A percentile compares a stretch with the other conserved stretches of the same genome.
phyloP scores from a whole-genome alignment of 257 asterid genomes.

The Nicotiana tabacum region DNA sequence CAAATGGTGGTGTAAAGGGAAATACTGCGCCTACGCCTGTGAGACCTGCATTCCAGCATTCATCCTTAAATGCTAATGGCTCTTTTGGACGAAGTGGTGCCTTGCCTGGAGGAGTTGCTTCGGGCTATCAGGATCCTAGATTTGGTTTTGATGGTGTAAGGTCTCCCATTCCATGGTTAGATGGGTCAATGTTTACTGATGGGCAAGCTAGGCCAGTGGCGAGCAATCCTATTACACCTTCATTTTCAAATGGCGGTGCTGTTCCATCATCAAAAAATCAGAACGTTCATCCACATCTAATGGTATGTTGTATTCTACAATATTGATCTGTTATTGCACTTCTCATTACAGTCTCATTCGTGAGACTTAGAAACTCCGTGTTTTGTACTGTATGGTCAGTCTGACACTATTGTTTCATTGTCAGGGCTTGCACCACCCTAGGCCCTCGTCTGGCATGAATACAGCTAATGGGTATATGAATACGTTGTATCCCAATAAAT shows the following conservation, averaged over 20 bases:
- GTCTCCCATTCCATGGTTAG: slow-evolving; percentile 56
- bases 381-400: not conserved
- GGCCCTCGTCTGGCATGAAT: slow-evolving; percentile 39
- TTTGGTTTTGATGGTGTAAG: slow-evolving; percentile 48
- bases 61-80: slow-evolving; percentile 36
- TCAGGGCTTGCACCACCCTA: slow-evolving; percentile 45
- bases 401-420: not conserved
- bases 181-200: slow-evolving; percentile 40
- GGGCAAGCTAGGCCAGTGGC: slow-evolving; percentile 43
- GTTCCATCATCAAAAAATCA: slow-evolving; percentile 37
- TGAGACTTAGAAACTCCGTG: not conserved
- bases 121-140: slow-evolving; percentile 52
- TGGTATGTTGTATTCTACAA: slow-evolving; percentile 31
- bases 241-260: slow-evolving; percentile 31
- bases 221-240: slow-evolving; percentile 37
- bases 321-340: not conserved
- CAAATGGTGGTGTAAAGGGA: slow-evolving; percentile 44
- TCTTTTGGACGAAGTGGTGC: slow-evolving; percentile 37
- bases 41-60: slow-evolving; percentile 27
- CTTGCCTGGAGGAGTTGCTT: slow-evolving; percentile 43
- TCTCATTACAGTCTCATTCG: not conserved
- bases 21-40: slow-evolving; percentile 23
- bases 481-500: slow-evolving; percentile 44
- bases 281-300: slow-evolving; percentile 33
- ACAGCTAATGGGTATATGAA: slow-evolving; percentile 43